Conservation (phyloP, 176 grass and related monocot species). For the Bothriochloa decipiens region DNA sequence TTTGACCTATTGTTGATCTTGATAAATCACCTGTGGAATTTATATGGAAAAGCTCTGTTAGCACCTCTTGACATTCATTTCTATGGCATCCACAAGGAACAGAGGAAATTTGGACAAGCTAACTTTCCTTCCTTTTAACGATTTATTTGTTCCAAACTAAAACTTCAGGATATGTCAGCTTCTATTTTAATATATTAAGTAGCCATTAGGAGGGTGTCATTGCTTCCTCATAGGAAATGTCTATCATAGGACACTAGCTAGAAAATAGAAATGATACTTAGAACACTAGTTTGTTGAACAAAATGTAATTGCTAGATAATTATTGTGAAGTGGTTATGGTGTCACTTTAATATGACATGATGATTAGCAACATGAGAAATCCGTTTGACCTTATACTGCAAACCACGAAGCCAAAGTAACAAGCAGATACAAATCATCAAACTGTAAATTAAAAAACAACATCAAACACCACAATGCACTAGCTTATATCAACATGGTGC, state of each 20-base stretch:
- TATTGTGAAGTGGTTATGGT: conserved; percentile 10
- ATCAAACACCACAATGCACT: conserved; percentile 15
- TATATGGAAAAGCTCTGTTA: not conserved
- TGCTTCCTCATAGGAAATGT: conserved; percentile 11
- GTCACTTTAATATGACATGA: conserved; percentile 12
- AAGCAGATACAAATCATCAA: not conserved
- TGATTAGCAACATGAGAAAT: not conserved
- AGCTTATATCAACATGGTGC: not conserved
- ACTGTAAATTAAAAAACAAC: conserved; percentile 7
- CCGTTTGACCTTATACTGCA: not conserved
- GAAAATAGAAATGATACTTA: not conserved
- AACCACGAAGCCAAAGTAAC: not conserved
- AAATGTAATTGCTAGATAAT: not conserved
- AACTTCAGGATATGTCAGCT: conserved; percentile 20
- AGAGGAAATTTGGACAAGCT: not conserved
- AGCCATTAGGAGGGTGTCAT: not conserved
- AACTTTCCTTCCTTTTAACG: not conserved
- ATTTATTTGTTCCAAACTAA: conserved; percentile 23
- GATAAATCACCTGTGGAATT: conserved; percentile 50
- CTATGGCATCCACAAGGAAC: not conserved
- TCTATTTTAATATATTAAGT: conserved; percentile 14
- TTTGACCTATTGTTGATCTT: conserved; percentile 9
- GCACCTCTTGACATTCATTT: conserved; percentile 3
- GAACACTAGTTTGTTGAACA: not conserved
- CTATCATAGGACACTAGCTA: not conserved